Base-by-base conservation (phyloP, 768 basidiomycete genomes). In the Boletus coccyginus region DNA sequence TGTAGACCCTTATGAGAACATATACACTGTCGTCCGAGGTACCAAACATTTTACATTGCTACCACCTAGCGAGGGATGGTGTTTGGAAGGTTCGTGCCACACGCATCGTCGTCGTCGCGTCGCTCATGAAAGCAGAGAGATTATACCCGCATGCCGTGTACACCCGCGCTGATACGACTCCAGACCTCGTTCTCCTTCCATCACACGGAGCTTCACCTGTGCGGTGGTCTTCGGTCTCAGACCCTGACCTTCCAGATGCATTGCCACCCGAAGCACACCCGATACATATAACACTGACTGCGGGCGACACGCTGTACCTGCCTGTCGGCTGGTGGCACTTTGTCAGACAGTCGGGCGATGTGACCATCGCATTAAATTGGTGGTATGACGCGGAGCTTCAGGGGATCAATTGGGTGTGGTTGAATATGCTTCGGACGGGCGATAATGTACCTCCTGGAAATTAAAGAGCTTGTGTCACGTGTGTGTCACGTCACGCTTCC, bases 251-350 rank as follows among this genome's bases (percentile, higher is more conserved):
- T 42, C 75, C 78, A 19, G 75, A 69, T 10, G 68, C 70, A 16
- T 72, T 88, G 42, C 78, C 83, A 7, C 62, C 73, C 1, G 79
- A 79, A 27, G 80, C 87, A 0, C 80, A 81, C 47, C 87, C 93
- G 2, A 79, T 94, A 35, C 73, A 78, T 13, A 78, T 95, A 27
- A 83, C 82, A 1, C 66, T 97, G 8, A 58, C 73, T 5, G 81
- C 83, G 7, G 94, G 94, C 5, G 88, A 95, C 61, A 85, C 88
- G 1, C 73, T 97, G 19, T 96, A 93, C 71, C 82, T 97, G 19
- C 95, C 95, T n/a, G 82, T 88, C 6, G 87, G 92, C 0, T 97
- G 95, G 95, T 96, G 89, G 88, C 94, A 96, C 68, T 82, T 91
- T 65, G 92, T 96, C 36, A 78, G 83, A 40, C 94, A 97, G 67